Evolutionary conservation across 2,329 filamentous ascomycete genomes (phyloP), one percentile per base, ranked within the genome.

Genomic region (Pezicula radicicola): DNA sequence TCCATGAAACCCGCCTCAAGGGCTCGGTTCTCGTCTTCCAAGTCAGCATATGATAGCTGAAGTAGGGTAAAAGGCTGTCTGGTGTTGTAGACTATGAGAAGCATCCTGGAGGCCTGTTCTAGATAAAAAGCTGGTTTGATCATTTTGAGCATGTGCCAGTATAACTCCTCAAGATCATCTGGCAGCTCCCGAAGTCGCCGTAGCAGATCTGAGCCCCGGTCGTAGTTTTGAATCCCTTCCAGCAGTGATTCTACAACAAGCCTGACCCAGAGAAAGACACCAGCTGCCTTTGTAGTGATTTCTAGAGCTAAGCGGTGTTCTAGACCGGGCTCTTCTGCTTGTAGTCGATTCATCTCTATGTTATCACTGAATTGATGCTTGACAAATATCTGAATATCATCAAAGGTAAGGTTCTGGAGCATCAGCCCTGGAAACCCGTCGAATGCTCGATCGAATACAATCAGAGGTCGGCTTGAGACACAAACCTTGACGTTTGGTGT

Each of bases 181-280:
- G 57, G 57, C 6, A 57, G 35, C 12, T 28, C 16, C 7, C 33
- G 12, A 4, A 59, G 30, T 36, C 53, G 19, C 27, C 18, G 33
- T 19, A 52, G 45, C 3, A 62, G 43, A 39, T 60, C 55, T 0
- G 41, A 46, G 12, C 57, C 41, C 1, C 45, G 25, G 44, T 60
- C 55, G 3, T 41, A 44, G 16, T 57, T 49, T 13, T 27, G 40
- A 1, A 63, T 25, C 0, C 52, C 55, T 9, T 48, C 39, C 1
- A 59, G 39, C 5, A 63, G 42, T 8, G 53, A 48, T 9, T 40
- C 35, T 4, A 60, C 52, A 2, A 63, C 60, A 12, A 63, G 30
- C 6, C 42, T 44, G 6, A 63, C 57, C 60, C 61, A 63, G 2
- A 63, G 54, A 42, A 63, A 63, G 7, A 63, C 55, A 2, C 60